Base-by-base conservation (phyloP, 2,329 filamentous ascomycete genomes). In the Fusarium sp. region DNA sequence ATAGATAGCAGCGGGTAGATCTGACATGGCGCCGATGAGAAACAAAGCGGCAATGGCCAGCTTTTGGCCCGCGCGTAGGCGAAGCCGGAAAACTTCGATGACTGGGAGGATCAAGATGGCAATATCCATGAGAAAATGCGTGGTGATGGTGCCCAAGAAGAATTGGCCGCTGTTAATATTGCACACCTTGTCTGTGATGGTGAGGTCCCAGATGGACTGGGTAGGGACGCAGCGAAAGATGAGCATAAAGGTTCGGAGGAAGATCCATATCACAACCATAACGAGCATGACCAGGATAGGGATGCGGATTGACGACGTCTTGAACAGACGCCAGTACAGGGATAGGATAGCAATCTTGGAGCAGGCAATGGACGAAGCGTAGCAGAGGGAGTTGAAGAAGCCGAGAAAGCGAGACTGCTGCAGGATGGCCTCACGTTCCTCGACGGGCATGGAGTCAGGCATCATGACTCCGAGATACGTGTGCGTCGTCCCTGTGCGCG, bases 161-260 rank as follows among this genome's bases (percentile, higher is more conserved):
- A 72, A 75, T 8, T 69, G 61, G 6, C 54, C 55, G 17, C 65
- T 69, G 21, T 73, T 60, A 43, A 76, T 73, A 1, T 51, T 59
- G 48, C 75, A 77, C 2, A 53, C 52, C 2, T 62, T 67, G 9
- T 71, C 66, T 3, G 48, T 53, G 17, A 68, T 64, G 4, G 69
- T 67, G 2, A 61, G 60, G 8, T 73, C 68, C 75, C 74, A 77
- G n/a, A 72, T 74, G 0, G 66, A 68, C 15, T 71, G 68, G 0
- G 76, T 63, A 0, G 76, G 75, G 4, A 71, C 41, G 53, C 74
- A 77, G 9, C 70, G 71, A 36, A 77, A 76, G 4, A 71, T 71
- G 3, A 68, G 65, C 38, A 76, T 63, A 29, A 76, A 73, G 0
- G 70, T 74, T 23, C 71, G 51, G 2, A 73, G 42, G 2, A 68